Evolutionary conservation across 2,329 filamentous ascomycete genomes (phyloP).

Genomic region (Penicillium sp.): DNA sequence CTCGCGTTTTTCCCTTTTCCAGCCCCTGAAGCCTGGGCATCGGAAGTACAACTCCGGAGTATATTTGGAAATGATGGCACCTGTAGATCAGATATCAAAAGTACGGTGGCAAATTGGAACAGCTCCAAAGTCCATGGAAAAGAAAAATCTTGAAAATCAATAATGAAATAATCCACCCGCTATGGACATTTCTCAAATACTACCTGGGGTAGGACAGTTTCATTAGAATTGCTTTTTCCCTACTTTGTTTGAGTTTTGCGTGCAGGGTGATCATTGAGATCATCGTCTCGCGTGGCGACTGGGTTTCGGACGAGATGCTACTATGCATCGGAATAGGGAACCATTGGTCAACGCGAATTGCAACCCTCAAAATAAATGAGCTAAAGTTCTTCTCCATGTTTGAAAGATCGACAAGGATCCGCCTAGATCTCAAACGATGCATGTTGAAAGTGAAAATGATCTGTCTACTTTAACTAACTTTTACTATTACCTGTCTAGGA

Average conservation of each 20-base stretch:
- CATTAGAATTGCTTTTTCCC: not conserved
- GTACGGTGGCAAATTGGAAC: not conserved
- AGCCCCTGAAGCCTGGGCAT: no score
- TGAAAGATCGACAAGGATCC: not conserved
- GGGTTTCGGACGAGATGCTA: conserved; percentile 6
- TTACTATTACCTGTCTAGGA: not conserved
- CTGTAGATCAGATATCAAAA: not conserved
- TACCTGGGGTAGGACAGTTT: not conserved
- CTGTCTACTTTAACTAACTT: not conserved
- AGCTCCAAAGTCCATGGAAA: not conserved
- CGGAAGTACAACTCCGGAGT: no score
- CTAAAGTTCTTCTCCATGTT: not conserved
- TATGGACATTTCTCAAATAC: not conserved
- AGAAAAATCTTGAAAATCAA: no score
- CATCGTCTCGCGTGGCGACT: conserved; percentile 10
- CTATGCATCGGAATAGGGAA: conserved; percentile 2
- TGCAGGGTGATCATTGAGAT: conserved; percentile 6
- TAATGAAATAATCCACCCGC: not conserved
- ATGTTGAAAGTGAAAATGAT: not conserved
- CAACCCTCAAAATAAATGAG: not conserved
- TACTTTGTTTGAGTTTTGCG: not conserved
- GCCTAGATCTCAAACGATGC: not conserved
- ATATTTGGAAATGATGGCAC: no score
- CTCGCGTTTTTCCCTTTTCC: no score
- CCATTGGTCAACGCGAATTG: not conserved